A percentile compares a stretch with the other conserved stretches of the same genome.
phyloP scores from a whole-genome alignment of 108 stramenopile genomes.

The Stephanodiscus triporus region DNA sequence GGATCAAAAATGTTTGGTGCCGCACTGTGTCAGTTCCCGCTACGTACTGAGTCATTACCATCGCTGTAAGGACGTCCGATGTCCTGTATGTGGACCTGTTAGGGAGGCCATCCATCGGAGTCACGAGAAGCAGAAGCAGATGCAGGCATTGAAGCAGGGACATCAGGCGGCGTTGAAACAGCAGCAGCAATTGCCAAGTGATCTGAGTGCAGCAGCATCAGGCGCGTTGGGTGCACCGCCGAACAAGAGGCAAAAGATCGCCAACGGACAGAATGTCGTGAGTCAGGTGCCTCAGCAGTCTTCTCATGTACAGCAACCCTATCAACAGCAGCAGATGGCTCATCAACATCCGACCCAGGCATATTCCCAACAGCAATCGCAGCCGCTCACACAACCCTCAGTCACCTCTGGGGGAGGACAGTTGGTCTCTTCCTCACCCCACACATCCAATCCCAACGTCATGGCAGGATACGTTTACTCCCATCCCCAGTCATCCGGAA shows the following conservation, averaged over 20 bases:
- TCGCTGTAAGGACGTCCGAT: conserved; percentile 96
- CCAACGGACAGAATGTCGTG: conserved; percentile 34
- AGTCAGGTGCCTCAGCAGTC: conserved; percentile 25
- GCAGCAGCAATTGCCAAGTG: conserved; percentile 53
- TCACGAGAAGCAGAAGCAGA: conserved; percentile 94
- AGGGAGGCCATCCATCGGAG: conserved; percentile 96
- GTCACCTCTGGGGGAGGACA: conserved; percentile 6
- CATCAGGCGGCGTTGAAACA: conserved; percentile 79
- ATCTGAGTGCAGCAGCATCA: conserved; percentile 20
- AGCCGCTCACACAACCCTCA: conserved; percentile 28
- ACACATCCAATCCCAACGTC: conserved; percentile 35
- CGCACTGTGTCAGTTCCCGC: conserved; percentile 97
- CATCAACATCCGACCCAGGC: conserved; percentile 15
- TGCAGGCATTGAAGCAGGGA: conserved; percentile 85
- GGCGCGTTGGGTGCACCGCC: conserved; percentile 20
- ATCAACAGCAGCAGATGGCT: conserved; percentile 31
- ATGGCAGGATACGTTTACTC: conserved; percentile 58
- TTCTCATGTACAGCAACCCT: conserved; percentile 17
- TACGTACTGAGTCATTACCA: conserved; percentile 99
- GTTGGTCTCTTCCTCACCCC: conserved; percentile 25
- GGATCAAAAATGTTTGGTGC: conserved; percentile 95
- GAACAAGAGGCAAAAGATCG: conserved; percentile 35
- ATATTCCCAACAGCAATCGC: conserved; percentile 40
- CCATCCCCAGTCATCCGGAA: conserved; percentile 20
- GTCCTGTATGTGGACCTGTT: conserved; percentile 98